Conservation (phyloP, 2,329 filamentous ascomycete species). For the Aspergillus floridensis region DNA sequence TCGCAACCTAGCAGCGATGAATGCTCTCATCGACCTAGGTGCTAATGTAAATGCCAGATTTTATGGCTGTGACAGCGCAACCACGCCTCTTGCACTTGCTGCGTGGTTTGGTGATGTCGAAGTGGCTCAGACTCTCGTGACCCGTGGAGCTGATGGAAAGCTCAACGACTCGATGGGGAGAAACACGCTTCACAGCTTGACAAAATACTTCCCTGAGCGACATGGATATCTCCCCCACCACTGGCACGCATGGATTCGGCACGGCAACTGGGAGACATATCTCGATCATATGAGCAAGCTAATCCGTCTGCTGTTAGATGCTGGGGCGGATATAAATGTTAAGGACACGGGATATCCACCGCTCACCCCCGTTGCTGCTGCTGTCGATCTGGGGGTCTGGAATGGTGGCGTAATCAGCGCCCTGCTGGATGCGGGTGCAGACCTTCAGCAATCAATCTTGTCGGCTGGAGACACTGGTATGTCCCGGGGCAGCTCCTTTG, state of each 20-base stretch:
- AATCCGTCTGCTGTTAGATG: conserved; percentile 13
- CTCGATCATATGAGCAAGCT: conserved; percentile 15
- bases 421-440: conserved; percentile 21
- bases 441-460: conserved; percentile 14
- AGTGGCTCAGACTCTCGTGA: conserved; percentile 19
- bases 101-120: conserved; percentile 23
- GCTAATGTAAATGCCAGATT: conserved; percentile 25
- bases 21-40: conserved; percentile 22
- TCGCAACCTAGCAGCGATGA: conserved; percentile 20
- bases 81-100: conserved; percentile 22
- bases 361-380: conserved; percentile 23
- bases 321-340: conserved; percentile 18
- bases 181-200: conserved; percentile 26
- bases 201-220: conserved; percentile 21
- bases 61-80: conserved; percentile 20
- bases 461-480: conserved; percentile 15
- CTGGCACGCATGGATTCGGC: conserved; percentile 34
- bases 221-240: conserved; percentile 25
- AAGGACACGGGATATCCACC: conserved; percentile 15
- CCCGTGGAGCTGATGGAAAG: conserved; percentile 22
- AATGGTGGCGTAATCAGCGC: conserved; percentile 24
- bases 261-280: conserved; percentile 26
- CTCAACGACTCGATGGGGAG: conserved; percentile 19
- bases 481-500: neutral
- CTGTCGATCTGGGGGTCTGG: conserved; percentile 24